Base-by-base conservation (phyloP, 2,329 filamentous ascomycete genomes). In the Neofusicoccum sp. region DNA sequence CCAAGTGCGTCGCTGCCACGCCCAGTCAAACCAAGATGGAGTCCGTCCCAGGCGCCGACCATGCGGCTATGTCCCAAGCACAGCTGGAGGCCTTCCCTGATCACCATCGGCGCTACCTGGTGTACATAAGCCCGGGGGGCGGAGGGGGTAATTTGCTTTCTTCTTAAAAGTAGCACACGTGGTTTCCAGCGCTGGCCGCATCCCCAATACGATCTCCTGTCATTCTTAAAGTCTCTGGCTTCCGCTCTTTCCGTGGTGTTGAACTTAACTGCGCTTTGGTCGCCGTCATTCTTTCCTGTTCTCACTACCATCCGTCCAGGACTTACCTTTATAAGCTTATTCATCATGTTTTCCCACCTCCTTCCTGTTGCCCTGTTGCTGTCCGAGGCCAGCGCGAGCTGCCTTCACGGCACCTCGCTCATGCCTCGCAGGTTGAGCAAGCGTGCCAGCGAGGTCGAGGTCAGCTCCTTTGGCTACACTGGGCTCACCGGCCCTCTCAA, bases 401-500 rank as follows among this genome's bases (percentile, higher is more conserved):
- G 77, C 63, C 70, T 77, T 56, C 73, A 77, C 64, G 77, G 77
- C 56, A 78, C 80, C 14, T 72, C 69, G 69, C 63, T 70, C 65
- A 67, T 73, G 65, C 51, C 51, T 43, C 33, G 59, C 51, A 70
- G 71, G 66, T 63, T 71, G 30, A 65, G 66, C 45, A 44, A 44
- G 20, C 68, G 68, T 4, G 51, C 51, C 9, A 71, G 71, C 4
- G 64, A 67, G 24, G 68, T 77, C 33, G 64, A 68, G 51, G 68
- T 72, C 53, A 64, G 71, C n/a, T 68, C 65, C 6, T 80, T 79
- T 61, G 76, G 75, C 44, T 81, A 80, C 68, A 73, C 73, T 33
- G 74, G 73, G 51, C 58, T 70, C 4, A 66, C 72, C 40, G 82
- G 83, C 5, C 83, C 83, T 0, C 71, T 82, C 60, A 82, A 80